Evolutionary conservation across 192 early-diverging fungal species (phyloP), one percentile per base, ranked within the genome.

Genomic region (Glomus cerebriforme): DNA sequence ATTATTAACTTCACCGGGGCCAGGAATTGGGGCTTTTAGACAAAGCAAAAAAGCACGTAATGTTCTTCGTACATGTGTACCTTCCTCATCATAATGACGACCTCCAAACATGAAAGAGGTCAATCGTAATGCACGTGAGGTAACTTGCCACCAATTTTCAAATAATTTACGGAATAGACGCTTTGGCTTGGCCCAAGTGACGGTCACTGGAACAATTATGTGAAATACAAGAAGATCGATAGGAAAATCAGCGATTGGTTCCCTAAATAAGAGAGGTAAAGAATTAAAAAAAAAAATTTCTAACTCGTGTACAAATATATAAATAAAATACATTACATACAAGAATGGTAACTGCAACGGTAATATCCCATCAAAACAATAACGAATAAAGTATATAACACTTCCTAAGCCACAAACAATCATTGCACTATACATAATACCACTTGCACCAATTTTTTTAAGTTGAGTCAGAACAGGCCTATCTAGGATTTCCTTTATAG

Each of bases 401-500:
- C 87, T 74, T 27, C 95, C 95, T 24, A 97, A 81, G n/a, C 94
- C 92, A 15, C 87, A 84, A 3, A 92, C 60, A 43, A 98, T 91
- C 62, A 98, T 85, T 7, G 82, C 86, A 17, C 91, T 88, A 81
- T 99, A 98, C 93, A 97, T 95, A 58, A 95, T 24, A 2, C 91
- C 90, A 63, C 95, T 94, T 13, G 92, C 85, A 4, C 87, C 88
- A 59, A 99, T 90, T 84, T 97, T 97, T 82, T 91, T 86, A 63
- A 97, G 82, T 81, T 98, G 95, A 31, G 89, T 83, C 29, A 87
- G 75, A 29, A 93, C 84, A 35, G 93, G 92, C 22, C 92, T 88
- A 77, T 96, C 94, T 4, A 96, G 79, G 47, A 99, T 96, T 78
- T 99, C 98, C 69, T 93, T 91, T 78, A 99, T 94, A 7, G 97